Conservation (phyloP, 306 rosid species). For the Acacia crassicarpa region DNA sequence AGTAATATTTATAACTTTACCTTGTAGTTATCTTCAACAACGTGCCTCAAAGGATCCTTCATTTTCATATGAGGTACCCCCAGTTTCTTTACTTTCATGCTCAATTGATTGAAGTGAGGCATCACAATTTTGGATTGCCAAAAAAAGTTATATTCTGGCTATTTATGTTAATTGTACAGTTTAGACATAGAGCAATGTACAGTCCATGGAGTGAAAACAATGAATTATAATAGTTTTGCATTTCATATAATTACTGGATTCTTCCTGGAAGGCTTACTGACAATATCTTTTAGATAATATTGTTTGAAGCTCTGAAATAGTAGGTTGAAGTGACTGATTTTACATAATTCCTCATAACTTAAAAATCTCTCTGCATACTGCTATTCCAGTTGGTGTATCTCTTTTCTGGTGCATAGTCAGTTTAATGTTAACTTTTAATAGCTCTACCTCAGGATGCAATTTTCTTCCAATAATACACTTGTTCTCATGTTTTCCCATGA, state of each 20-base stretch:
- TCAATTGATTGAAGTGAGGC: not conserved
- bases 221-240: not conserved
- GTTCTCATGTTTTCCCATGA: not conserved
- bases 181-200: not conserved
- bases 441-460: not conserved
- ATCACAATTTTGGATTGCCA: not conserved
- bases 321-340: not conserved
- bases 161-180: not conserved
- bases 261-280: not conserved
- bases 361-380: not conserved
- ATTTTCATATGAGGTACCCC: conserved; percentile 83
- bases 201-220: conserved; percentile 7
- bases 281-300: not conserved
- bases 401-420: not conserved
- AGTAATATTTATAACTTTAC: conserved; percentile 26
- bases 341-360: not conserved
- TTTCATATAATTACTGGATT: not conserved
- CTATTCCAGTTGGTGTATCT: not conserved
- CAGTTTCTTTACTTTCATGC: conserved; percentile 16
- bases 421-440: not conserved
- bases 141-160: conserved; percentile 27
- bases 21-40: conserved; percentile 84
- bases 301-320: not conserved
- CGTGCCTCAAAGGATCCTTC: conserved; percentile 77
- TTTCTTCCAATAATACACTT: not conserved